Percentiles rank a stretch among this genome's conserved stretches.
Evolutionary conservation across 495 filamentous ascomycete genomes (phyloP).

Genomic region (Thozetella sp.): DNA sequence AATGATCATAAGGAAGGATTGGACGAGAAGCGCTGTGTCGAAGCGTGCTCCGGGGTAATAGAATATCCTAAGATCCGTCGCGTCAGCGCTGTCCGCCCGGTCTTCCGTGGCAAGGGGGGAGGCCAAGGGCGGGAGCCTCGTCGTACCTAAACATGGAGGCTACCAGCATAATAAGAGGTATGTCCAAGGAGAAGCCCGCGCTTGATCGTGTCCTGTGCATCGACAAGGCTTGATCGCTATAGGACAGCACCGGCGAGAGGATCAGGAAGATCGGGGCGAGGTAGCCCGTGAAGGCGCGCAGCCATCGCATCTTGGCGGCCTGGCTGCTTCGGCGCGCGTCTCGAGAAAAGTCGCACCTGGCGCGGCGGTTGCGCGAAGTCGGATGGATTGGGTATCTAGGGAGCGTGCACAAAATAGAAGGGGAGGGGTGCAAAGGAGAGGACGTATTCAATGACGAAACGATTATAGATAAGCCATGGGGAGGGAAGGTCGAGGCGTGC

Average conservation of each 20-base stretch:
- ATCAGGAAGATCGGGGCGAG: slow-evolving; percentile 67
- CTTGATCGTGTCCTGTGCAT: slow-evolving; percentile 83
- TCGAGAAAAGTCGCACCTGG: too few species aligned
- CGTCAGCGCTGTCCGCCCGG: slow-evolving; percentile 17
- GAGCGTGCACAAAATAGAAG: too few species aligned
- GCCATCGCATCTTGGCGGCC: slow-evolving; percentile 36
- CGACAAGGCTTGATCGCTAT: slow-evolving; percentile 87
- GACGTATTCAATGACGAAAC: not conserved
- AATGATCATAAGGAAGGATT: slow-evolving; percentile 83
- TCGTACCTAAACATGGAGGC: slow-evolving; percentile 86
- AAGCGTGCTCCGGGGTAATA: slow-evolving; percentile 93
- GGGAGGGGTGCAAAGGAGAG: not conserved
- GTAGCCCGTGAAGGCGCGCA: slow-evolving; percentile 45
- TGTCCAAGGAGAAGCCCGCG: slow-evolving; percentile 85
- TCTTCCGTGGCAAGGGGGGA: not conserved
- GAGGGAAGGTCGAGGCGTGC: too few species aligned
- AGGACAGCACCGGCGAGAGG: slow-evolving; percentile 82
- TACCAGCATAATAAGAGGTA: slow-evolving; percentile 96
- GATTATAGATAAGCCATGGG: too few species aligned
- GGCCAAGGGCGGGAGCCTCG: not conserved
- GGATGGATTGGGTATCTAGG: too few species aligned
- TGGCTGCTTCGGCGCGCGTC: too few species aligned
- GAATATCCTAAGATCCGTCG: slow-evolving; percentile 63
- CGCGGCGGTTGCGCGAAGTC: too few species aligned
- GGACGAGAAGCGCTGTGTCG: slow-evolving; percentile 76